Evolutionary conservation across 768 basidiomycete genomes (phyloP).

Genomic region (Rhodotorula babjevae): DNA sequence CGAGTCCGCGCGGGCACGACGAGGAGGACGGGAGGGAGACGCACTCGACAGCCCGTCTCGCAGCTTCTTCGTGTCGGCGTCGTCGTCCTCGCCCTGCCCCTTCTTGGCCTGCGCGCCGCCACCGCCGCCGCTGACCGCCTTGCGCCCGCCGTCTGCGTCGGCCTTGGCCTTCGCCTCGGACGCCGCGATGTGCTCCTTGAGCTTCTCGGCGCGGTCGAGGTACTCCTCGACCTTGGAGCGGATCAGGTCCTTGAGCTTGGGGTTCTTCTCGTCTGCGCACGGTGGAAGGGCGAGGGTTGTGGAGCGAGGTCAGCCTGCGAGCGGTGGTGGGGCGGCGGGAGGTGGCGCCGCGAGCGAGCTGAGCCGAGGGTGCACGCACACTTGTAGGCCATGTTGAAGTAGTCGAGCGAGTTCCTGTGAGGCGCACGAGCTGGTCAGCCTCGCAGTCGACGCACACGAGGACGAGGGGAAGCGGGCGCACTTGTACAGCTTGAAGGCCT

Average conservation of each 20-base stretch:
- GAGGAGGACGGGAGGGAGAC: neutral
- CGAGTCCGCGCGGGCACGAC: no score
- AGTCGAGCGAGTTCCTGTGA: conserved; percentile 81
- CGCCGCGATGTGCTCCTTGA: conserved; percentile 74
- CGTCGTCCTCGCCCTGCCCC: conserved; percentile 64
- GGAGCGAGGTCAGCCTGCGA: neutral
- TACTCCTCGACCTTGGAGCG: conserved; percentile 85
- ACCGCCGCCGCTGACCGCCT: conserved; percentile 48
- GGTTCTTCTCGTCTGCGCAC: conserved; percentile 79
- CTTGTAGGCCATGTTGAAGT: conserved; percentile 95
- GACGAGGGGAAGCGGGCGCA: neutral
- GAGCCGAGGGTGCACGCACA: conserved; percentile 51
- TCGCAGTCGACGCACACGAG: no score
- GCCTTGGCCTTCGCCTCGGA: conserved; percentile 59
- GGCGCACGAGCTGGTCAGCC: neutral
- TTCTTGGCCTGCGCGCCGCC: conserved; percentile 41
- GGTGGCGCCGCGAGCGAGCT: neutral
- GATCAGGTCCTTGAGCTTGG: conserved; percentile 80
- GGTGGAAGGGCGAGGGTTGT: neutral
- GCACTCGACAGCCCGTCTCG: conserved; percentile 72
- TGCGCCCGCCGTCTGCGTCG: conserved; percentile 55
- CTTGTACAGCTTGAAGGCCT: conserved; percentile 67
- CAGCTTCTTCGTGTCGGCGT: conserved; percentile 93
- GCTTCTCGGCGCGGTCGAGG: conserved; percentile 78
- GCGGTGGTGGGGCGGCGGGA: neutral